These are phyloP conservation scores for Colletotrichum orbiculare DNA, from an alignment of 2,329 filamentous ascomycete genomes.

Conservation along the genomic window DNA sequence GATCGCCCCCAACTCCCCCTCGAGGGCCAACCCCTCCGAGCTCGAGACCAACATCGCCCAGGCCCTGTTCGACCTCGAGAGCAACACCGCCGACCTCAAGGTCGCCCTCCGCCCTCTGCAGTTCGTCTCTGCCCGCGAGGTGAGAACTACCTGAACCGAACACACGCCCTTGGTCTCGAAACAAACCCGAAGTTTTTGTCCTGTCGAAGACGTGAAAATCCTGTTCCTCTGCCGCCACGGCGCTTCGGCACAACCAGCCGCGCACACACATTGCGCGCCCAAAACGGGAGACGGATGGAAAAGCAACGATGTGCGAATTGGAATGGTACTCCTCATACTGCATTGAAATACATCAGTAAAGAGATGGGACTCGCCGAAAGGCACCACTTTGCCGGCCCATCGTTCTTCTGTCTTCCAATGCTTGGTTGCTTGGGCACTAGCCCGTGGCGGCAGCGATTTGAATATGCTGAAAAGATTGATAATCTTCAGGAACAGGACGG, in stretches of 20 bases:
- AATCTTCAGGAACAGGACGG: constrained; percentile 71
- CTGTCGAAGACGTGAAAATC: constrained; percentile 20
- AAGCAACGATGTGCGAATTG: not conserved
- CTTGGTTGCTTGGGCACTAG: not conserved
- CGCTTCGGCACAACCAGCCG: not conserved
- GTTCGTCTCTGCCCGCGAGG: constrained; percentile 99
- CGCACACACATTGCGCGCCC: not conserved
- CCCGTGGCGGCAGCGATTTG: constrained; percentile 39
- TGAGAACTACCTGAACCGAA: constrained; percentile 71
- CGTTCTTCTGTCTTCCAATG: not conserved
- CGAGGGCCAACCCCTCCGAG: constrained; percentile 95
- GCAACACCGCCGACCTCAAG: constrained; percentile 98
- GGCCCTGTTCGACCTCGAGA: constrained; percentile 99
- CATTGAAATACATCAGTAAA: constrained; percentile 32
- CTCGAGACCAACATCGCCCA: constrained; percentile 96
- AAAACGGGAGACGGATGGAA: not conserved
- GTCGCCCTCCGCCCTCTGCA: constrained; percentile 95
- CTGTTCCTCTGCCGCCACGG: constrained; percentile 35
- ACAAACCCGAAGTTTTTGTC: not conserved
- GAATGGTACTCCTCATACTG: not conserved
- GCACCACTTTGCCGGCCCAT: not conserved
- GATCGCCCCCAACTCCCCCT: constrained; percentile 97
- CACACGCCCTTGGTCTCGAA: not conserved
- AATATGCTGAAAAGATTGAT: constrained; percentile 39
- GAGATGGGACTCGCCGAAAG: not conserved